phyloP scores from a whole-genome alignment of 495 filamentous ascomycete species.

The Choiromyces venosus region DNA sequence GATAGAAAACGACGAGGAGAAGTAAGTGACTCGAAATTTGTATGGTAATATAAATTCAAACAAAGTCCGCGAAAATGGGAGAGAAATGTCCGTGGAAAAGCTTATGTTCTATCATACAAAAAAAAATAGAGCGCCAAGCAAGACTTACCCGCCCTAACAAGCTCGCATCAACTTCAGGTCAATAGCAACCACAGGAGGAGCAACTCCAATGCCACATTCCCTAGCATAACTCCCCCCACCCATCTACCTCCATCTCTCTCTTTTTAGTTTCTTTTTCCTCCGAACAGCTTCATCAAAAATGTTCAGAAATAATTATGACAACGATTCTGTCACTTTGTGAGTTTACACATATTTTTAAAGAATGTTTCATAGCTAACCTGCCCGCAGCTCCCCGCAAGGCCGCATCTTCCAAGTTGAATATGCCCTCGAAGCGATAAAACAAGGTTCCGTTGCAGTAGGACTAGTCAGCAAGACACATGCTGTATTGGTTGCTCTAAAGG shows the following conservation, averaged over 20 bases:
- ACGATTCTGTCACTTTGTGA: conserved; percentile 99
- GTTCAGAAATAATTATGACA: conserved; percentile 99
- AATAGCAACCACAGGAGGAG: conserved; percentile 34
- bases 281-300: conserved; percentile 53
- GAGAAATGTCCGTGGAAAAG: not conserved
- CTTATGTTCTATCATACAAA: conserved; percentile 10
- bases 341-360: conserved; percentile 34
- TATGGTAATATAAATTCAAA: not conserved
- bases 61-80: not conserved
- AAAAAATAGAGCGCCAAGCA: conserved; percentile 4
- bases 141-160: conserved; percentile 10
- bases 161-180: conserved; percentile 17
- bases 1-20: not conserved
- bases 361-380: conserved; percentile 18
- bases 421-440: conserved; percentile 96
- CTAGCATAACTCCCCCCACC: conserved; percentile 24
- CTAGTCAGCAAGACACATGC: conserved; percentile 96
- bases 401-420: conserved; percentile 99
- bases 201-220: conserved; percentile 33
- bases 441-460: conserved; percentile 95
- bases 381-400: conserved; percentile 87
- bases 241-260: conserved; percentile 8
- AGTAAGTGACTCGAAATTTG: not conserved
- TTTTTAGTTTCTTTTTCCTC: conserved; percentile 7
- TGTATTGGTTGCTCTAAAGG: conserved; percentile 94